Evolutionary conservation across 176 grass and related monocot species (phyloP).

Genomic region (Panicum miliaceum): DNA sequence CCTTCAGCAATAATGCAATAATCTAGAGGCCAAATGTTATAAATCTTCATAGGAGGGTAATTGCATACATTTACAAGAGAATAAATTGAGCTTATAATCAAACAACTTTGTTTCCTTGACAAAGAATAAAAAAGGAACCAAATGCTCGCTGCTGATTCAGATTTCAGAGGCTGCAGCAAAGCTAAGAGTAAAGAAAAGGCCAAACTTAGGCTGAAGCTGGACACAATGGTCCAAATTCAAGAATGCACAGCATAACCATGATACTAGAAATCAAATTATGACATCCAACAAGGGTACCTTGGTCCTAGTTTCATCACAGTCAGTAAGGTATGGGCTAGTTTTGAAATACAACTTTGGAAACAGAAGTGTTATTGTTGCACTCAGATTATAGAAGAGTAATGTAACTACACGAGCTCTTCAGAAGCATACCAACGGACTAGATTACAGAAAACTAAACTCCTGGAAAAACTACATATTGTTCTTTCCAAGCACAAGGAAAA

Average conservation of each 20-base stretch:
- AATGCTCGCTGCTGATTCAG: not conserved
- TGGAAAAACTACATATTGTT: conserved; percentile 24
- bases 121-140: conserved; percentile 22
- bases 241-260: conserved; percentile 7
- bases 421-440: not conserved
- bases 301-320: not conserved
- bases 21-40: conserved; percentile 16
- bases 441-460: conserved; percentile 4
- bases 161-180: conserved; percentile 22
- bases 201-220: not conserved
- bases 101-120: not conserved
- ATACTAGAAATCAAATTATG: conserved; percentile 1
- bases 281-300: conserved; percentile 19
- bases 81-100: conserved; percentile 27
- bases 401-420: not conserved
- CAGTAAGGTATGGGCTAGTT: conserved; percentile 7
- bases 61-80: conserved; percentile 6
- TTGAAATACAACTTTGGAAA: conserved; percentile 20
- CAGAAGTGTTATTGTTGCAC: not conserved
- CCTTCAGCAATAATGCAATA: conserved; percentile 26
- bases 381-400: conserved; percentile 37
- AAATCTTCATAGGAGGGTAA: conserved; percentile 7
- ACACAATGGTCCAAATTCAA: conserved; percentile 27
- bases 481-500: conserved; percentile 1
- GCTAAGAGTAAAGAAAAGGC: conserved; percentile 30